These are phyloP conservation scores for Vigna reflexopilosa DNA, from an alignment of 306 rosid species.

Conservation along the genomic window DNA sequence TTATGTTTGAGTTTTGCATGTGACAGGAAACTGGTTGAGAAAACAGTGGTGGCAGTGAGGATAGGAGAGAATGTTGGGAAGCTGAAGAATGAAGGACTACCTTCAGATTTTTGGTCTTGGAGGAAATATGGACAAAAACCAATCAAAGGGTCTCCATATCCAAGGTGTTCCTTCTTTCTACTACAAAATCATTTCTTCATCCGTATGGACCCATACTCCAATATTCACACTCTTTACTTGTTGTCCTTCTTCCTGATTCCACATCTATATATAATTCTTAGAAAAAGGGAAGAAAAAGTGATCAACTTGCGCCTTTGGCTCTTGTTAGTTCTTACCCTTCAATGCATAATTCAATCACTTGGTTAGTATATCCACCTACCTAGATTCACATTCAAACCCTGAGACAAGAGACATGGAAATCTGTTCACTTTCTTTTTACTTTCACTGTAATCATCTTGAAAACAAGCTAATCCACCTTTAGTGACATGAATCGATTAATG, in stretches of 20 bases:
- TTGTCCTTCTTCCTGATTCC: constrained; percentile 3
- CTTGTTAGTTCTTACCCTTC: background rate
- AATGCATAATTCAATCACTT: constrained; percentile 12
- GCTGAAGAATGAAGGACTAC: constrained; percentile 86
- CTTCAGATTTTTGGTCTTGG: constrained; percentile 97
- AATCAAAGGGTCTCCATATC: constrained; percentile 94
- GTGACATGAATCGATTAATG: background rate
- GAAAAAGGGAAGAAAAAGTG: background rate
- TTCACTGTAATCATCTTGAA: background rate
- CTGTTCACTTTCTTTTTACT: background rate
- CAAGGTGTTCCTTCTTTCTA: constrained; percentile 62
- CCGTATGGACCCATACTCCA: constrained; percentile 5
- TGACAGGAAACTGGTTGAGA: constrained; percentile 71
- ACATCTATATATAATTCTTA: background rate
- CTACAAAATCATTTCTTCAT: constrained; percentile 15
- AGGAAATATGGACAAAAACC: constrained; percentile 98
- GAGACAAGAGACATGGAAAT: background rate
- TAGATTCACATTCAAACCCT: constrained; percentile 14
- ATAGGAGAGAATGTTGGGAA: constrained; percentile 78
- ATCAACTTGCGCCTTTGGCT: constrained; percentile 15
- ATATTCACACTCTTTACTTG: constrained; percentile 8
- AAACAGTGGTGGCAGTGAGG: constrained; percentile 74
- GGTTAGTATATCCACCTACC: background rate
- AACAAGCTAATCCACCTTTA: background rate
- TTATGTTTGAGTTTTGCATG: constrained; percentile 36